Evolutionary conservation across 495 filamentous ascomycete species (phyloP).

Genomic region (Daldinia loculata): DNA sequence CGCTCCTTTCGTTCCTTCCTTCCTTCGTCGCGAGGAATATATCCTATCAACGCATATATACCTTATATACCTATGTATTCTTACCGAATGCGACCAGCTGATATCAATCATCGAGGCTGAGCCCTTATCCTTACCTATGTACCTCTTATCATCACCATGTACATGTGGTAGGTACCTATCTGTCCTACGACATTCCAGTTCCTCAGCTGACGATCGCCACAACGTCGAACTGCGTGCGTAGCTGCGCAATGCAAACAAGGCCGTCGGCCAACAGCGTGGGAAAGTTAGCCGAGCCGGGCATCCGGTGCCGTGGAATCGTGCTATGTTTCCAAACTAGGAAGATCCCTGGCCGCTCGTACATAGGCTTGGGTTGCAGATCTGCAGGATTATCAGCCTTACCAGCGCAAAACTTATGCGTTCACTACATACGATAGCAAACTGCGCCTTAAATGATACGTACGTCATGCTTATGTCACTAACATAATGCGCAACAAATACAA

Average conservation of each 20-base stretch:
- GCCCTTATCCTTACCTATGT: too few species aligned
- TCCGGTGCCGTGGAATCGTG: not conserved
- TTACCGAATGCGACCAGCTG: not conserved
- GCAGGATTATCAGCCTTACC: not conserved
- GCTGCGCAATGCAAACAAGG: not conserved
- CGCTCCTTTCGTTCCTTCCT: too few species aligned
- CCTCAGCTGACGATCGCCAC: not conserved
- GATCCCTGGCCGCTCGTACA: not conserved
- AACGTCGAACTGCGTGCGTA: not conserved
- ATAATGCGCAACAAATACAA: not conserved
- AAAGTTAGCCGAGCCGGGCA: not conserved
- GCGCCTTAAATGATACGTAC: not conserved
- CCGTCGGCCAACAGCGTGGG: not conserved
- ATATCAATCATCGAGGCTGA: not conserved
- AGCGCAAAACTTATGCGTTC: not conserved
- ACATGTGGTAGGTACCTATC: too few species aligned
- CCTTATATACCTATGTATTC: not conserved
- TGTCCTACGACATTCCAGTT: not conserved
- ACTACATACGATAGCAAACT: not conserved
- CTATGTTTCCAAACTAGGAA: not conserved
- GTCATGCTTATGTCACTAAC: not conserved
- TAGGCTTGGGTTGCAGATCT: not conserved
- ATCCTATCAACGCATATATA: too few species aligned
- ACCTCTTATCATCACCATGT: too few species aligned
- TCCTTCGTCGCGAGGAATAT: too few species aligned